Evolutionary conservation across 148 eudicot genomes (phyloP).

Genomic region (Rhododendron ferrugineum): DNA sequence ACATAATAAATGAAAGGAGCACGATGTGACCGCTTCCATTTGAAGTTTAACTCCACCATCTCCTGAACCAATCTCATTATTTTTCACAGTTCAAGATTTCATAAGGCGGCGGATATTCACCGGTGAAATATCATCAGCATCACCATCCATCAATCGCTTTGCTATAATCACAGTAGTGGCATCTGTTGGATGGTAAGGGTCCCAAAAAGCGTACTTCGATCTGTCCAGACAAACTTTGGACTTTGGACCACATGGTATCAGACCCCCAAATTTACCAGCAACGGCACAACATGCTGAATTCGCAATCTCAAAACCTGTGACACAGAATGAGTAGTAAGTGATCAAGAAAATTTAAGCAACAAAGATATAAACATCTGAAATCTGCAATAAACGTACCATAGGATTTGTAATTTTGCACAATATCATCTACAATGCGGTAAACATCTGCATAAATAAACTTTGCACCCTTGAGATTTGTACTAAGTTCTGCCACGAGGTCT

Average conservation of each 20-base stretch:
- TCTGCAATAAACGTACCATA: slow-evolving; percentile 41
- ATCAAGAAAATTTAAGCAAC: not conserved
- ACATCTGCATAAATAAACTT: slow-evolving; percentile 61
- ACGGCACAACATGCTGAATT: slow-evolving; percentile 65
- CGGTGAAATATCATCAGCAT: slow-evolving; percentile 38
- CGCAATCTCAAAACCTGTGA: slow-evolving; percentile 61
- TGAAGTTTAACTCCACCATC: not conserved
- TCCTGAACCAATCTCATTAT: not conserved
- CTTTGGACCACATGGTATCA: slow-evolving; percentile 69
- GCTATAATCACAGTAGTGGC: slow-evolving; percentile 64
- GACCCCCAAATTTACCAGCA: slow-evolving; percentile 64
- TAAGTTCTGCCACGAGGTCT: slow-evolving; percentile 39
- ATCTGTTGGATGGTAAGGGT: slow-evolving; percentile 83
- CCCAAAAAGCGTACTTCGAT: slow-evolving; percentile 86
- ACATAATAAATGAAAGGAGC: not conserved
- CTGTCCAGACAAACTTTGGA: slow-evolving; percentile 59
- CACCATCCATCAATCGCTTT: slow-evolving; percentile 57
- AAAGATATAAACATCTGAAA: not conserved
- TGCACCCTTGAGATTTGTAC: slow-evolving; percentile 39
- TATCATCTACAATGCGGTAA: slow-evolving; percentile 43
- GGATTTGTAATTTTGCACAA: slow-evolving; percentile 42
- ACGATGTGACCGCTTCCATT: not conserved
- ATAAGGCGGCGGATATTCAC: slow-evolving; percentile 48
- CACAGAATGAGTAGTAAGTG: not conserved
- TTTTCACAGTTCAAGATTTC: slow-evolving; percentile 13